Evolutionary conservation across 169 alveolate species (phyloP).

Genomic region (Plasmodium cynomolgi): DNA sequence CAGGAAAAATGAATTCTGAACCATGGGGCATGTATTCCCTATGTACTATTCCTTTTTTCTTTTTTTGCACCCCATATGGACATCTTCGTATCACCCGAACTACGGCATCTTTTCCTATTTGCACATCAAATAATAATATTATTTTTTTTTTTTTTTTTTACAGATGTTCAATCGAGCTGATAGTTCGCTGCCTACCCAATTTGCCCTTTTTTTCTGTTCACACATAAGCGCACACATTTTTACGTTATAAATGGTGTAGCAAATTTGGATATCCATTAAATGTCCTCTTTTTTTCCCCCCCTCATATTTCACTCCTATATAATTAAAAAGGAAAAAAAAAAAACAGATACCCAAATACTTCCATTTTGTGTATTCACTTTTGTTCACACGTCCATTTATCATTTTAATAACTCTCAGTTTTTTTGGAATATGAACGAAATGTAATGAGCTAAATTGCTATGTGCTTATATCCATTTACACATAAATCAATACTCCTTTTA

Average conservation of each 20-base stretch:
- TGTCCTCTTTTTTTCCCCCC: background rate
- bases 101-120: background rate
- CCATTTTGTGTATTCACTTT: background rate
- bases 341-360: background rate
- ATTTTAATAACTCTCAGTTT: background rate
- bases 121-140: background rate
- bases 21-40: background rate
- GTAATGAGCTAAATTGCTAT: background rate
- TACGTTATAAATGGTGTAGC: background rate
- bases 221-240: background rate
- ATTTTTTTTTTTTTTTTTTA: conserved; percentile 5
- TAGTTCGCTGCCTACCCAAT: background rate
- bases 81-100: background rate
- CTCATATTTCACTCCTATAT: background rate
- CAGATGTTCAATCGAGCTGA: conserved; percentile 19
- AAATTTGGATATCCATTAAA: background rate
- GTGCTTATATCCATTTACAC: background rate
- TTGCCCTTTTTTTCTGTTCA: conserved; percentile 1
- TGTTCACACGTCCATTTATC: background rate
- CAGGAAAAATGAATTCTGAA: conserved; percentile 5
- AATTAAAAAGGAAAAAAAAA: background rate
- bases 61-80: background rate
- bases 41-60: background rate
- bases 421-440: background rate
- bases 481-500: background rate